phyloP scores from a whole-genome alignment of 2,329 filamentous ascomycete genomes.

The Aspergillus latus region DNA sequence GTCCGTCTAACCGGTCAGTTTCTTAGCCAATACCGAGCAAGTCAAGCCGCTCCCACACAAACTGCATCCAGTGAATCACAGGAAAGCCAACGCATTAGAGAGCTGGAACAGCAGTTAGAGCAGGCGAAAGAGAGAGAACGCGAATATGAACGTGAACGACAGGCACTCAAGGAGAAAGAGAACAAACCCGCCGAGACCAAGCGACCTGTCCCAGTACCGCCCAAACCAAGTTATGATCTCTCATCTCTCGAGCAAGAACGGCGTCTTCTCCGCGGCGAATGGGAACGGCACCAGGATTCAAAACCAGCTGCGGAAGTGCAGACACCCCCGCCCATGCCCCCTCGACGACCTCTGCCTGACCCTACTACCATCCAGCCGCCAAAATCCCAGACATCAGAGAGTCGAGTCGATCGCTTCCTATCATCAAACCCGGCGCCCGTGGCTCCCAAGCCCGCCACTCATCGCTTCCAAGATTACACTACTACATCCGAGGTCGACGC shows the following conservation, averaged over 20 bases:
- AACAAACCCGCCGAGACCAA: conserved; percentile 25
- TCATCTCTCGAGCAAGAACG: conserved; percentile 63
- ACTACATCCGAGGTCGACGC: conserved; percentile 57
- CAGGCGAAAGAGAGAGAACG: conserved; percentile 66
- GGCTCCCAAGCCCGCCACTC: conserved; percentile 38
- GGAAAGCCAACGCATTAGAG: conserved; percentile 69
- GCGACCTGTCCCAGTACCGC: conserved; percentile 33
- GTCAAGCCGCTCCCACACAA: conserved; percentile 52
- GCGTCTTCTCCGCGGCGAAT: conserved; percentile 58
- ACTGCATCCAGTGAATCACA: conserved; percentile 48
- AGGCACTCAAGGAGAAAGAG: conserved; percentile 45
- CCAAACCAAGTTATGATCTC: conserved; percentile 51
- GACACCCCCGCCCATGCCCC: background rate
- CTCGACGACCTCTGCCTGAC: conserved; percentile 47
- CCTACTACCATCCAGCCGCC: conserved; percentile 40
- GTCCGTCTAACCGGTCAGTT: conserved; percentile 76
- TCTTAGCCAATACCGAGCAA: conserved; percentile 80
- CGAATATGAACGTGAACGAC: conserved; percentile 62
- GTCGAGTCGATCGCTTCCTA: conserved; percentile 58
- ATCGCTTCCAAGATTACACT: conserved; percentile 47
- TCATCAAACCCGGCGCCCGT: conserved; percentile 54
- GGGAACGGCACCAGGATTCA: conserved; percentile 46
- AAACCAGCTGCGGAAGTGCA: background rate
- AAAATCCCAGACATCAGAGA: conserved; percentile 30
- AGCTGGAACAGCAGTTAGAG: conserved; percentile 74